These are phyloP conservation scores for Saccharomyces kudriavzevii DNA, from an alignment of 805 yeast genomes.

Conservation along the genomic window DNA sequence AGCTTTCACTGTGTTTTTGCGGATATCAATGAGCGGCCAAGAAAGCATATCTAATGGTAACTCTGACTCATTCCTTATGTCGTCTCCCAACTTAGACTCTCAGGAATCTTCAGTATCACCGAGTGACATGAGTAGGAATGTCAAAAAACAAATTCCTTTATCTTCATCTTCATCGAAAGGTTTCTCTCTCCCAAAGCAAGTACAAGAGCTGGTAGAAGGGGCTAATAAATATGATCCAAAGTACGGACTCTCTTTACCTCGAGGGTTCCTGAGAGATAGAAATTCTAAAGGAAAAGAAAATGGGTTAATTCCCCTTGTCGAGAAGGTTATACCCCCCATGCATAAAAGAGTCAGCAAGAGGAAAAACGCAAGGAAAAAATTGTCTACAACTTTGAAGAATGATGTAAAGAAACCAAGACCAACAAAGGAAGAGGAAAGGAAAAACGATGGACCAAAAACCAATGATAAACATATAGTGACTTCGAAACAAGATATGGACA, in stretches of 20 bases:
- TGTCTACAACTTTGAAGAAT: background rate
- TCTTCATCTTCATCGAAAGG: background rate
- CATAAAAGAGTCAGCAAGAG: background rate
- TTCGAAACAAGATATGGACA: background rate
- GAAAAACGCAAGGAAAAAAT: background rate
- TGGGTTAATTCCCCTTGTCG: background rate
- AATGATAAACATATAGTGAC: background rate
- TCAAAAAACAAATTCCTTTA: background rate
- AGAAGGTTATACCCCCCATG: background rate
- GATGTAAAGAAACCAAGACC: background rate
- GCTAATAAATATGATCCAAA: slow-evolving; percentile 22
- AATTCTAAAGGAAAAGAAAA: background rate
- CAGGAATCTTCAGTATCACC: background rate
- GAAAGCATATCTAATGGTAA: background rate
- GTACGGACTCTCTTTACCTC: slow-evolving; percentile 21
- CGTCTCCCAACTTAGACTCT: background rate
- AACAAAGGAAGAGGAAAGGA: background rate
- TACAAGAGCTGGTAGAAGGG: slow-evolving; percentile 20
- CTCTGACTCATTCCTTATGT: background rate
- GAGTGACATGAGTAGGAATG: background rate
- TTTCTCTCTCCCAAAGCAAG: background rate
- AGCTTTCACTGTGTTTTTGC: background rate
- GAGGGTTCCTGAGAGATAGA: slow-evolving; percentile 15
- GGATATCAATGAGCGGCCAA: background rate
- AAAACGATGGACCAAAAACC: background rate